Evolutionary conservation across 352 stramenopile genomes (phyloP).

Genomic region (Phytophthora capsici): DNA sequence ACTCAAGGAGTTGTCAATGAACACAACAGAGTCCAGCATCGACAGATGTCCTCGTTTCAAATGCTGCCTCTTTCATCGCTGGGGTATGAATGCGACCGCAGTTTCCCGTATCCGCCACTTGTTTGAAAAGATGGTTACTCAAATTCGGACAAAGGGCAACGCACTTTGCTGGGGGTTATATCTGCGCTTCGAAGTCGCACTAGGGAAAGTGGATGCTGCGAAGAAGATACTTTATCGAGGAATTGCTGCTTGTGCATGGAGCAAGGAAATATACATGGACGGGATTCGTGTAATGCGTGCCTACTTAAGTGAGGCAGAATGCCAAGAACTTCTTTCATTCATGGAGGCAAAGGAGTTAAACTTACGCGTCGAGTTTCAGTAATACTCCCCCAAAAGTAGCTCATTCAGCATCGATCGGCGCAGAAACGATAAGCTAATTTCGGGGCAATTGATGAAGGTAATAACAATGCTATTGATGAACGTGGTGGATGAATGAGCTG

Average conservation of each 20-base stretch:
- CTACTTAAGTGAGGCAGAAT: slow-evolving; percentile 69
- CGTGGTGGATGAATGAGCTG: background rate
- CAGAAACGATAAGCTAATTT: background rate
- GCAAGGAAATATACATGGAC: slow-evolving; percentile 79
- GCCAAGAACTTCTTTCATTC: slow-evolving; percentile 69
- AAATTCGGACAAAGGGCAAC: slow-evolving; percentile 54
- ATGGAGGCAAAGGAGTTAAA: slow-evolving; percentile 79
- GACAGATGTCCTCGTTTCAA: slow-evolving; percentile 1
- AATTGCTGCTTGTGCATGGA: slow-evolving; percentile 77
- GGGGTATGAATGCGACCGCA: slow-evolving; percentile 59
- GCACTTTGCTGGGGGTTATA: slow-evolving; percentile 79
- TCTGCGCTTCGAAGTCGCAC: slow-evolving; percentile 75
- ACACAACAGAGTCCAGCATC: background rate
- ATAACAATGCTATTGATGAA: background rate
- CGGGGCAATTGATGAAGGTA: background rate
- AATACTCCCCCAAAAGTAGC: slow-evolving; percentile 6
- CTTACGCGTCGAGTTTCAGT: slow-evolving; percentile 51
- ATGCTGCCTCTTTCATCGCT: slow-evolving; percentile 80
- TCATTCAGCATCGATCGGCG: background rate
- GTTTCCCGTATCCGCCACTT: slow-evolving; percentile 61
- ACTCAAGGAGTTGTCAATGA: slow-evolving; percentile 12
- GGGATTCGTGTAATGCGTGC: slow-evolving; percentile 62
- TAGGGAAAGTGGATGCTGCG: slow-evolving; percentile 72
- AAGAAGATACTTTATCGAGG: slow-evolving; percentile 81
- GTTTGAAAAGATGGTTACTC: slow-evolving; percentile 71